These are phyloP conservation scores for Centaurea solstitialis DNA, from an alignment of 129 eudicot genomes.

Conservation along the genomic window DNA sequence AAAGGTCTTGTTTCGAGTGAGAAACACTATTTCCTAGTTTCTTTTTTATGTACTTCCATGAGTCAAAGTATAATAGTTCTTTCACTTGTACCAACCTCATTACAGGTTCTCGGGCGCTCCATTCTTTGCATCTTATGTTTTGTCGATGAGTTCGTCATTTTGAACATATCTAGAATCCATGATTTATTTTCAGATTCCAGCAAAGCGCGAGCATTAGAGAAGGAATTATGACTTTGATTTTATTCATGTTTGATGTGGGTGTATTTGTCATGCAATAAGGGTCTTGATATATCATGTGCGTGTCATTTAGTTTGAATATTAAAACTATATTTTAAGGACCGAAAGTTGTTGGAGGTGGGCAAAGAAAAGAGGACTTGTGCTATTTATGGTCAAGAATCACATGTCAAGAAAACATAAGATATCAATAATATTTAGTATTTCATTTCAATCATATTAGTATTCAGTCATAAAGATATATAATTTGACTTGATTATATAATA, in stretches of 20 bases:
- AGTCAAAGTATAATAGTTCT: constrained; percentile 41
- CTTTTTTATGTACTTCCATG: constrained; percentile 70
- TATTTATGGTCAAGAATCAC: neutral
- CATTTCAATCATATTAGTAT: neutral
- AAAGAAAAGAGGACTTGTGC: constrained; percentile 1
- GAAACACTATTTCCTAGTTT: constrained; percentile 50
- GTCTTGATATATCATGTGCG: neutral
- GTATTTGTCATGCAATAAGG: neutral
- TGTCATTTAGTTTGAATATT: neutral
- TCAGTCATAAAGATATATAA: neutral
- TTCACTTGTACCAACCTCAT: constrained; percentile 51
- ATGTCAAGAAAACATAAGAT: neutral
- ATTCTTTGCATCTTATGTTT: constrained; percentile 55
- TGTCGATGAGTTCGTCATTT: constrained; percentile 70
- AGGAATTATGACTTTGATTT: constrained; percentile 2
- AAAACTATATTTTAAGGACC: neutral
- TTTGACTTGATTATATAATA: neutral
- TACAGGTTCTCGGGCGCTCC: constrained; percentile 57
- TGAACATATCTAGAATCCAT: constrained; percentile 47
- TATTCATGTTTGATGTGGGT: constrained; percentile 14
- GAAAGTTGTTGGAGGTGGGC: constrained; percentile 2
- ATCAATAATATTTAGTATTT: neutral
- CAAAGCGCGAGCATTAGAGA: constrained; percentile 7
- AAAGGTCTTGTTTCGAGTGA: constrained; percentile 62
- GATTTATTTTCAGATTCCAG: constrained; percentile 11